phyloP scores from a whole-genome alignment of 2,329 filamentous ascomycete species.

The Sclerotinia sclerotiorum region DNA sequence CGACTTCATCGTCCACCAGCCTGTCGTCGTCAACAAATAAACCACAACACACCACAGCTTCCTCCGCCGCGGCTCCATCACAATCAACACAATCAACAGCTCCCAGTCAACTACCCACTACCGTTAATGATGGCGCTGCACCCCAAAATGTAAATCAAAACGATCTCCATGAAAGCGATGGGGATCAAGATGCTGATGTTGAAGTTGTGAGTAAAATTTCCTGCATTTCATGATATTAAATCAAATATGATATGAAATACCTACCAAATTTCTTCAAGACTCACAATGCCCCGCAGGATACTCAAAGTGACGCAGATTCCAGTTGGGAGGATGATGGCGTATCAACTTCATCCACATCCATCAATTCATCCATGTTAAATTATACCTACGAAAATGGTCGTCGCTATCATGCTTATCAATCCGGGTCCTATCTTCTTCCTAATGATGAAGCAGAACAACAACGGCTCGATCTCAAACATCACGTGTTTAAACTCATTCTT shows the following conservation, averaged over 20 bases:
- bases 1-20: not conserved
- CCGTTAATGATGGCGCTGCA: too few species aligned
- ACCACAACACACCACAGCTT: not conserved
- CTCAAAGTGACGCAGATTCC: slow-evolving; percentile 17
- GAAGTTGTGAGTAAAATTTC: slow-evolving; percentile 9
- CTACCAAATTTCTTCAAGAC: not conserved
- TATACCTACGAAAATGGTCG: slow-evolving; percentile 59
- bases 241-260: not conserved
- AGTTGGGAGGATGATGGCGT: slow-evolving; percentile 13
- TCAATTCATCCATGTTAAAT: slow-evolving; percentile 46
- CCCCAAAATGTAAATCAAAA: not conserved
- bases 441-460: slow-evolving; percentile 62
- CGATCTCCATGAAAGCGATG: not conserved
- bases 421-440: slow-evolving; percentile 57
- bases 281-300: slow-evolving; percentile 8
- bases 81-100: not conserved
- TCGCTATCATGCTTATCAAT: slow-evolving; percentile 56
- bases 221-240: too few species aligned
- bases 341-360: slow-evolving; percentile 24
- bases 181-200: slow-evolving; percentile 12
- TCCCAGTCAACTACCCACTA: not conserved
- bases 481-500: slow-evolving; percentile 35
- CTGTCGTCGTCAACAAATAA: not conserved
- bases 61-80: not conserved
- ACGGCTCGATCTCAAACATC: slow-evolving; percentile 53